Evolutionary conservation across 176 grass and related monocot genomes (phyloP).

Genomic region (Metroxylon sagu): DNA sequence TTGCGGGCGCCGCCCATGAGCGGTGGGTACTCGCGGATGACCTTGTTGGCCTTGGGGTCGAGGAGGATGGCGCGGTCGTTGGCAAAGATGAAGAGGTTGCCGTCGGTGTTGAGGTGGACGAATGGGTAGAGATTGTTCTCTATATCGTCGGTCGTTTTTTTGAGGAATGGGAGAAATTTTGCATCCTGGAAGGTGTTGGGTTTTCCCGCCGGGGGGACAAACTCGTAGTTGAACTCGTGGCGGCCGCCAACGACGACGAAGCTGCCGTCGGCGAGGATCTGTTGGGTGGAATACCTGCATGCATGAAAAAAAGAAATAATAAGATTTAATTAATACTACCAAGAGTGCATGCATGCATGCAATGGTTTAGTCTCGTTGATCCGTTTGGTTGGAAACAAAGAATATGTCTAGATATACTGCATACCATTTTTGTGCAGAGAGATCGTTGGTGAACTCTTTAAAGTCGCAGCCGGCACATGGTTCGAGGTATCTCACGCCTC

Average conservation of each 20-base stretch:
- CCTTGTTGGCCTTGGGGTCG: neutral
- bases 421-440: slow-evolving; percentile 43
- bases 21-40: slow-evolving; percentile 32
- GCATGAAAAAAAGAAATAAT: no score
- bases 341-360: no score
- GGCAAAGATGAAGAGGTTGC: slow-evolving; percentile 18
- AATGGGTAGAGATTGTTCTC: slow-evolving; percentile 21
- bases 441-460: slow-evolving; percentile 29
- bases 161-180: neutral
- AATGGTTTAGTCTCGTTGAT: no score
- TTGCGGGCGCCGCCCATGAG: slow-evolving; percentile 54
- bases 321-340: no score
- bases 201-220: neutral
- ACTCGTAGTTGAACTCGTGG: slow-evolving; percentile 11
- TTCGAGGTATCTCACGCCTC: slow-evolving; percentile 14
- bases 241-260: slow-evolving; percentile 9
- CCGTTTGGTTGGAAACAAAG: no score
- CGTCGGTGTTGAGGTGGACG: slow-evolving; percentile 11
- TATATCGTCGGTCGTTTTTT: slow-evolving; percentile 1
- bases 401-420: neutral
- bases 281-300: slow-evolving; percentile 2
- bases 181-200: neutral
- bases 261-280: slow-evolving; percentile 1
- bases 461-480: slow-evolving; percentile 39
- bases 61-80: slow-evolving; percentile 9